Percentiles rank a stretch among this genome's conserved stretches.
phyloP scores from a whole-genome alignment of 2,329 filamentous ascomycete species.

The Aspergillus pseudonomiae region DNA sequence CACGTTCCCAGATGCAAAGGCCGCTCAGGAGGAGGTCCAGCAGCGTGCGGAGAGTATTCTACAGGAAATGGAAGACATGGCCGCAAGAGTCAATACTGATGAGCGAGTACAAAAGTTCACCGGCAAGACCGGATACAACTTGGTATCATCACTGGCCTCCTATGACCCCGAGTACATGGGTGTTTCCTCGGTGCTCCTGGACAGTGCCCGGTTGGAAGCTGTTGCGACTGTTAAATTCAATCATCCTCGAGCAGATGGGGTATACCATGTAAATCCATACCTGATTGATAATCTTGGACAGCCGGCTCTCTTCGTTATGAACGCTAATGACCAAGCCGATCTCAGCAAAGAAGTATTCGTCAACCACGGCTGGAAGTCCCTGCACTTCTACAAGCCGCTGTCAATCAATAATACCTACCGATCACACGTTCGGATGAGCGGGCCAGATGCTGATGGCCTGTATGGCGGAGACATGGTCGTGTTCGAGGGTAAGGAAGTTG shows the following conservation, averaged over 20 bases:
- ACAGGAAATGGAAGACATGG: background rate
- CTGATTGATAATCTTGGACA: conserved; percentile 63
- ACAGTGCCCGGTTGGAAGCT: conserved; percentile 59
- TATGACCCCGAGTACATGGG: background rate
- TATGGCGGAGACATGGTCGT: conserved; percentile 63
- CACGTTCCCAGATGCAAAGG: conserved; percentile 33
- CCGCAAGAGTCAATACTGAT: background rate
- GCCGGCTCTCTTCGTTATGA: conserved; percentile 63
- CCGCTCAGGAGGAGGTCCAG: background rate
- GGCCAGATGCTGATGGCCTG: conserved; percentile 49
- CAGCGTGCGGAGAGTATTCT: background rate
- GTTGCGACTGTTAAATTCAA: conserved; percentile 59
- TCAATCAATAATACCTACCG: conserved; percentile 56
- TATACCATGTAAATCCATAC: conserved; percentile 61
- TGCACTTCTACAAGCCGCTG: conserved; percentile 41
- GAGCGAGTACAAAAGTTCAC: background rate
- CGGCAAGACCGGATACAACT: background rate
- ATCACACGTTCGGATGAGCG: conserved; percentile 61
- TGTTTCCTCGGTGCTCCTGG: conserved; percentile 41
- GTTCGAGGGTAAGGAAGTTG: conserved; percentile 59
- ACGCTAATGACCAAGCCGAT: conserved; percentile 61
- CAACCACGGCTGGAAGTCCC: conserved; percentile 63
- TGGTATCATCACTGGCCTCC: background rate
- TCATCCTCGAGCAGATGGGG: conserved; percentile 53
- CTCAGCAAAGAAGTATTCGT: conserved; percentile 64